These are phyloP conservation scores for Xylaria flabelliformis DNA, from an alignment of 495 filamentous ascomycete genomes.

Conservation along the genomic window DNA sequence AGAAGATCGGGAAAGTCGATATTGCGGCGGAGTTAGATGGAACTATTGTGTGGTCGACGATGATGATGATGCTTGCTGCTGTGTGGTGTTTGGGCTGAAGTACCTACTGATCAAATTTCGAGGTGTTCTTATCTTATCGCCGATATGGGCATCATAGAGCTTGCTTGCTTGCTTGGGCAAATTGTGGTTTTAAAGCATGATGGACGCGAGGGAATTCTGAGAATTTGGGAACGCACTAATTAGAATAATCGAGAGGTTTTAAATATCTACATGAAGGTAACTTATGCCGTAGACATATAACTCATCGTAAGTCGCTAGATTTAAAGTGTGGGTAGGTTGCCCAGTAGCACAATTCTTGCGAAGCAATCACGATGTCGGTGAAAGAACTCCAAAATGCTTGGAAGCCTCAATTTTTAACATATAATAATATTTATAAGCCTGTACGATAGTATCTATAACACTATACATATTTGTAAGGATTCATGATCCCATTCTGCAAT, in stretches of 20 bases:
- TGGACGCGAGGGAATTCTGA: too few relatives aligned
- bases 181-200: too few relatives aligned
- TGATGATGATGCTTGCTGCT: background rate
- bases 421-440: background rate
- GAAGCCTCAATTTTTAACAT: too few relatives aligned
- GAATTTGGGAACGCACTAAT: too few relatives aligned
- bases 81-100: background rate
- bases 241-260: too few relatives aligned
- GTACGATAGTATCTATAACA: conserved; percentile 4
- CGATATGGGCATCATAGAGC: background rate
- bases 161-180: background rate
- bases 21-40: background rate
- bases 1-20: background rate
- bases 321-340: background rate
- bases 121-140: conserved; percentile 28
- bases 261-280: background rate
- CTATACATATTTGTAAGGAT: conserved; percentile 85
- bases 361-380: background rate
- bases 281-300: background rate
- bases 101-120: background rate
- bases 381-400: background rate
- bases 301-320: background rate
- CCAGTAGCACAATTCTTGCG: background rate
- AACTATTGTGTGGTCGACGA: background rate
- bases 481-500: conserved; percentile 86